A percentile compares a stretch with the other conserved stretches of the same genome.
Conservation (phyloP, 257 asterid species). For the Capsicum rhomboideum region DNA sequence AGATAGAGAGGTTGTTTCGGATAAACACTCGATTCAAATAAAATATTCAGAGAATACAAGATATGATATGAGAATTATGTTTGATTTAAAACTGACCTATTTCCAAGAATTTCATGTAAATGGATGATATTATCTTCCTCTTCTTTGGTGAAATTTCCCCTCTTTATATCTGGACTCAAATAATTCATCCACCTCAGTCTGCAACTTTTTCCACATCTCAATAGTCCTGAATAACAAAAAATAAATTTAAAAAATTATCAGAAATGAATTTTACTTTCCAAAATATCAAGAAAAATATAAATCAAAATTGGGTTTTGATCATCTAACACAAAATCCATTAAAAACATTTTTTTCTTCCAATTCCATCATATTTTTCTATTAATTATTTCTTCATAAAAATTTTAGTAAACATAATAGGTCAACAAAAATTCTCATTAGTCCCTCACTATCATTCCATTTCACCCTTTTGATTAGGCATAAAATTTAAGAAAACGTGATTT, state of each 20-base stretch:
- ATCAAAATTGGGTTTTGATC: neutral
- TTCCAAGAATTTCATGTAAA: neutral
- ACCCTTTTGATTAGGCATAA: neutral
- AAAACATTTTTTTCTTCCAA: neutral
- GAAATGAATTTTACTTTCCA: neutral
- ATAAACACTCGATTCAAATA: too few species aligned
- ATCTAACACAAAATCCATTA: too few species aligned
- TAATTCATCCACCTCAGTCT: neutral
- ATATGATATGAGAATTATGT: too few species aligned
- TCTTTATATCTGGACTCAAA: neutral
- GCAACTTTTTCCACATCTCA: neutral
- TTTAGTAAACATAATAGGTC: neutral
- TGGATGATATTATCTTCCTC: neutral
- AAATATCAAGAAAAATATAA: neutral
- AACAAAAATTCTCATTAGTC: neutral
- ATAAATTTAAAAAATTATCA: neutral
- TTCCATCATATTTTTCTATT: neutral
- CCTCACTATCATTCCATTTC: neutral
- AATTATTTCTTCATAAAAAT: too few species aligned
- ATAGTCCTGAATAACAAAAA: neutral
- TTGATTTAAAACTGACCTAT: neutral
- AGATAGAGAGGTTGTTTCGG: too few species aligned
- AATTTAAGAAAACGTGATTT: neutral
- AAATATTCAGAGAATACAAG: too few species aligned
- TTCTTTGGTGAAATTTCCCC: neutral